phyloP scores from a whole-genome alignment of 2,329 filamentous ascomycete genomes.

The Curvularia verruculosa region DNA sequence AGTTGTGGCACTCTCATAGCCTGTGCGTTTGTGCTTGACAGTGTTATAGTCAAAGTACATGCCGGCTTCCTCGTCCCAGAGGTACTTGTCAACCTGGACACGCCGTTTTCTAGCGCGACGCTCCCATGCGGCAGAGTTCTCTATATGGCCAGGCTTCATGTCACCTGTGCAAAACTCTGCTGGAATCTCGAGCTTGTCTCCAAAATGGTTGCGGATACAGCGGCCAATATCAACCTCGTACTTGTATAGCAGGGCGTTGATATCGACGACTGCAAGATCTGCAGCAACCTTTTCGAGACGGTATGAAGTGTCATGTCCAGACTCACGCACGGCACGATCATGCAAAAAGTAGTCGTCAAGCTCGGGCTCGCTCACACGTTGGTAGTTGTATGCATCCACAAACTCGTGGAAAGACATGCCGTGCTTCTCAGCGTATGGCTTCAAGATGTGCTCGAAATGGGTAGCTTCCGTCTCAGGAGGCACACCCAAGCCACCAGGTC shows the following conservation, averaged over 20 bases:
- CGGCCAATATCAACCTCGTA: slow-evolving; percentile 94
- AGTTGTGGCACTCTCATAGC: slow-evolving; percentile 89
- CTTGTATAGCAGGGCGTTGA: slow-evolving; percentile 95
- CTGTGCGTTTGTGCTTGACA: slow-evolving; percentile 75
- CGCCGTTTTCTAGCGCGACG: slow-evolving; percentile 84
- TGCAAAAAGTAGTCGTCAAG: slow-evolving; percentile 96
- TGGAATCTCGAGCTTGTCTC: slow-evolving; percentile 81
- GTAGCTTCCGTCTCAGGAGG: slow-evolving; percentile 89
- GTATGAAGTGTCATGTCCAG: slow-evolving; percentile 95
- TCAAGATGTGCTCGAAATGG: slow-evolving; percentile 83
- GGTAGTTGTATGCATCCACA: slow-evolving; percentile 84
- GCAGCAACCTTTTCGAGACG: slow-evolving; percentile 81
- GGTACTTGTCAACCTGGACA: slow-evolving; percentile 84
- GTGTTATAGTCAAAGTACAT: slow-evolving; percentile 99
- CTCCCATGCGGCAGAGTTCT: slow-evolving; percentile 89
- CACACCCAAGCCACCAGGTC: slow-evolving; percentile 81
- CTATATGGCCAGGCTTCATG: slow-evolving; percentile 69
- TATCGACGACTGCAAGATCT: slow-evolving; percentile 88
- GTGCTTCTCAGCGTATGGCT: slow-evolving; percentile 83
- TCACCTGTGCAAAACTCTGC: slow-evolving; percentile 76
- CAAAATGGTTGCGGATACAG: slow-evolving; percentile 82
- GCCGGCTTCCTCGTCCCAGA: slow-evolving; percentile 89
- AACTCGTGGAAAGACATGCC: slow-evolving; percentile 83
- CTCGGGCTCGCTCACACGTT: slow-evolving; percentile 76
- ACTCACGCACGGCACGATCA: slow-evolving; percentile 93